Conservation (phyloP, 2,329 filamentous ascomycete species). For the Phialophora tarda region DNA sequence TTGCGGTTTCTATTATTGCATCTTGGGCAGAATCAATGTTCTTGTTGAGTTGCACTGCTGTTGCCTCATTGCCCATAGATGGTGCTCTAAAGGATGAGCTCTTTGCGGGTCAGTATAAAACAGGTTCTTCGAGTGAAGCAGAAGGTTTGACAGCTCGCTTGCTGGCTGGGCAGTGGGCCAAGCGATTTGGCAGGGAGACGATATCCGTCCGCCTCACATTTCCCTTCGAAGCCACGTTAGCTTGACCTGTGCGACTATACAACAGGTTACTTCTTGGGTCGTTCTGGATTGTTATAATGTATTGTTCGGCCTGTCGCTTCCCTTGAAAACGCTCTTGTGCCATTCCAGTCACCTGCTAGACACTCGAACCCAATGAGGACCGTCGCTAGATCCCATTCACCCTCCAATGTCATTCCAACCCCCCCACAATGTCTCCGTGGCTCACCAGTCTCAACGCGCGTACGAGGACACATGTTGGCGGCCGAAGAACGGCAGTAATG, state of each 20-base stretch:
- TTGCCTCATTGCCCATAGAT: not conserved
- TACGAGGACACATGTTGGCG: conserved; percentile 72
- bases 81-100: not conserved
- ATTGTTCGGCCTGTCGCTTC: not conserved
- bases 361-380: conserved; percentile 1
- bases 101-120: not conserved
- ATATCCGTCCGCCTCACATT: not conserved
- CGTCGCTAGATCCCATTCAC: not conserved
- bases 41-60: not conserved
- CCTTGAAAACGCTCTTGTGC: not conserved
- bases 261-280: not conserved
- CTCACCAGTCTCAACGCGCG: conserved; percentile 68
- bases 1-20: not conserved
- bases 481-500: conserved; percentile 55
- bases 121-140: not conserved
- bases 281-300: conserved; percentile 6
- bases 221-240: not conserved
- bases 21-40: not conserved
- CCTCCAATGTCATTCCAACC: conserved; percentile 62
- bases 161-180: not conserved
- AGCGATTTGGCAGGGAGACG: not conserved
- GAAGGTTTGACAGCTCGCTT: not conserved
- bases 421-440: conserved; percentile 72
- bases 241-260: not conserved
- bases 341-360: not conserved